These are phyloP conservation scores for Przewalskia tangutica DNA, from an alignment of 257 asterid species.

Conservation along the genomic window DNA sequence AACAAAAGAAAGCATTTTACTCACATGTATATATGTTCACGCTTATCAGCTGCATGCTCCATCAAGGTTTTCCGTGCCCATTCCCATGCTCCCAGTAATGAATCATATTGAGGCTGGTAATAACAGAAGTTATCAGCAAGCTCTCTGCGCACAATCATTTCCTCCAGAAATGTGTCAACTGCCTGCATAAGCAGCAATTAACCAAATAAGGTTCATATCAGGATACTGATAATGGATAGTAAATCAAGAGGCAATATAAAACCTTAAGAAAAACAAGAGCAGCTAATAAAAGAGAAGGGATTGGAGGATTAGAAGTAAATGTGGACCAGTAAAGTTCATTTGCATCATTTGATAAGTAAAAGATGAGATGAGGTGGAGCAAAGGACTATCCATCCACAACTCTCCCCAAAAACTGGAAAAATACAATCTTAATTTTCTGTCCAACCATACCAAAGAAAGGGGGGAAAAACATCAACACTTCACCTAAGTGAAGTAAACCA, in stretches of 20 bases:
- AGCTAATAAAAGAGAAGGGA: neutral
- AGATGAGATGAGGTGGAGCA: neutral
- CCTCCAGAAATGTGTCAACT: slow-evolving; percentile 79
- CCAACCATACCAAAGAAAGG: neutral
- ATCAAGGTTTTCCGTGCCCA: slow-evolving; percentile 90
- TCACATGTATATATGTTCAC: slow-evolving; percentile 76
- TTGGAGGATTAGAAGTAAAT: neutral
- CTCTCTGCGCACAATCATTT: slow-evolving; percentile 83
- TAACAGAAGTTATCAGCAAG: slow-evolving; percentile 95
- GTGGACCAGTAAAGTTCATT: neutral
- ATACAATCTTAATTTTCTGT: neutral
- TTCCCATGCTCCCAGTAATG: slow-evolving; percentile 90
- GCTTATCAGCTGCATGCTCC: slow-evolving; percentile 80
- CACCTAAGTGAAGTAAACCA: neutral
- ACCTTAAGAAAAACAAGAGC: neutral
- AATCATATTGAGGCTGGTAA: slow-evolving; percentile 87
- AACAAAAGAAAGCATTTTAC: slow-evolving; percentile 13
- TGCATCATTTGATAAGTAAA: neutral
- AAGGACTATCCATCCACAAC: neutral
- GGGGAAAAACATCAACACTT: neutral
- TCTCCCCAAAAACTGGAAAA: neutral
- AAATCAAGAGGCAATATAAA: neutral
- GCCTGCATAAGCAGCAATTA: slow-evolving; percentile 43
- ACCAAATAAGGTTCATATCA: slow-evolving; percentile 6
- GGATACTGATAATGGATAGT: neutral